Evolutionary conservation across 1,139 yeast species (phyloP).

Genomic region (Geotrichum phurueaensis): DNA sequence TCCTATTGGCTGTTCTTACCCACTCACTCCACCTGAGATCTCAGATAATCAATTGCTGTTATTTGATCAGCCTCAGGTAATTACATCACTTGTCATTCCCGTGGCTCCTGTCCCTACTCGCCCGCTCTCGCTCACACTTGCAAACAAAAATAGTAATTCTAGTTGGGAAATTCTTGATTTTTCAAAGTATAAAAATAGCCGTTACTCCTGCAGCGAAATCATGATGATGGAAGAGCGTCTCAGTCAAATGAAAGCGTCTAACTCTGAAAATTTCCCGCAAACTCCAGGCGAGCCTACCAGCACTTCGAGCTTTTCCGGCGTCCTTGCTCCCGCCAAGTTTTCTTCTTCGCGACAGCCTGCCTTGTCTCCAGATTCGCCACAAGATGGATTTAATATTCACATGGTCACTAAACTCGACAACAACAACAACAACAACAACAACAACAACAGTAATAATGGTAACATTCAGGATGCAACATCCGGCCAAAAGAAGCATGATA

Average conservation of each 20-base stretch:
- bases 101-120: constrained; percentile 11
- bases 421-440: neutral
- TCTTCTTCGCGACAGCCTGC: constrained; percentile 7
- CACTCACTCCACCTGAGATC: neutral
- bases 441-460: too few relatives aligned
- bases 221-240: constrained; percentile 9
- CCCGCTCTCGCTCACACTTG: constrained; percentile 5
- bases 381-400: neutral
- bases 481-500: neutral
- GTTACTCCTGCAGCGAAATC: constrained; percentile 8
- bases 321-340: constrained; percentile 1
- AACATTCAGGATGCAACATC: neutral
- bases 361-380: constrained; percentile 7
- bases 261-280: neutral
- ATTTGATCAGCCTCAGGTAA: neutral
- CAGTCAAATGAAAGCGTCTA: neutral
- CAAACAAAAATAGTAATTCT: neutral
- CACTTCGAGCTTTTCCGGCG: constrained; percentile 4
- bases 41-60: neutral
- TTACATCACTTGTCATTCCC: constrained; percentile 3
- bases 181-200: neutral
- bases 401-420: neutral
- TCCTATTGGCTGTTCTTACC: neutral
- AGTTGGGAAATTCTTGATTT: neutral
- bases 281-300: neutral